Conservation (phyloP, 257 asterid genomes). For the Jasminum sambac region DNA sequence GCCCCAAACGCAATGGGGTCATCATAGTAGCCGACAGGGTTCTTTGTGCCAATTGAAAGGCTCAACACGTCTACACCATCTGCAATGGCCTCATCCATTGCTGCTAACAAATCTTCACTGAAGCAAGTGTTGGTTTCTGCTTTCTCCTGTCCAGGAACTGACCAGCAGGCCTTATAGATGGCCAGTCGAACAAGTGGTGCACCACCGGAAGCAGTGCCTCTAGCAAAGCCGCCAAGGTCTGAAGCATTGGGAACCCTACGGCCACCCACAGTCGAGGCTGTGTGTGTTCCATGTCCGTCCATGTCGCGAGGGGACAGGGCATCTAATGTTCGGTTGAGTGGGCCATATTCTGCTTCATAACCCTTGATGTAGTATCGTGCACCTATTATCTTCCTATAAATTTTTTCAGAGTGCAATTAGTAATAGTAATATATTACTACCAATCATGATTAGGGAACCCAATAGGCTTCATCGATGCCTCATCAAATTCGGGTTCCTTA, state of each 20-base stretch:
- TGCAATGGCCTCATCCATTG: constrained; percentile 82
- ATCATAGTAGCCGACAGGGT: constrained; percentile 38
- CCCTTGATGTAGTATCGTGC: constrained; percentile 85
- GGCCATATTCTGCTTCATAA: constrained; percentile 61
- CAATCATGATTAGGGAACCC: too few species aligned
- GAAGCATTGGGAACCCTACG: constrained; percentile 44
- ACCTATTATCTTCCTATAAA: constrained; percentile 73
- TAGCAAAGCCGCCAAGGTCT: constrained; percentile 78
- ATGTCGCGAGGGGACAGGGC: constrained; percentile 76
- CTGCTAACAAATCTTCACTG: constrained; percentile 85
- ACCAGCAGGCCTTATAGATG: constrained; percentile 94
- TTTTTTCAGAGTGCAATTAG: neutral
- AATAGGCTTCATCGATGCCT: too few species aligned
- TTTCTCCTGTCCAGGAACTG: constrained; percentile 54
- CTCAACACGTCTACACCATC: constrained; percentile 85
- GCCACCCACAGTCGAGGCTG: constrained; percentile 73
- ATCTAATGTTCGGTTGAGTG: constrained; percentile 60
- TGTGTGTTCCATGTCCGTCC: constrained; percentile 97
- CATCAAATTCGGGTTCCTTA: too few species aligned
- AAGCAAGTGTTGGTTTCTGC: constrained; percentile 69
- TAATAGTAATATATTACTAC: too few species aligned
- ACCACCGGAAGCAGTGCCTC: constrained; percentile 85
- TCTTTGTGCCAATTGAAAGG: constrained; percentile 59
- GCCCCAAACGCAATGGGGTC: constrained; percentile 78
- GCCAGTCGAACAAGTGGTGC: constrained; percentile 79